phyloP scores from a whole-genome alignment of 805 yeast genomes.

The Brettanomyces nanus region DNA sequence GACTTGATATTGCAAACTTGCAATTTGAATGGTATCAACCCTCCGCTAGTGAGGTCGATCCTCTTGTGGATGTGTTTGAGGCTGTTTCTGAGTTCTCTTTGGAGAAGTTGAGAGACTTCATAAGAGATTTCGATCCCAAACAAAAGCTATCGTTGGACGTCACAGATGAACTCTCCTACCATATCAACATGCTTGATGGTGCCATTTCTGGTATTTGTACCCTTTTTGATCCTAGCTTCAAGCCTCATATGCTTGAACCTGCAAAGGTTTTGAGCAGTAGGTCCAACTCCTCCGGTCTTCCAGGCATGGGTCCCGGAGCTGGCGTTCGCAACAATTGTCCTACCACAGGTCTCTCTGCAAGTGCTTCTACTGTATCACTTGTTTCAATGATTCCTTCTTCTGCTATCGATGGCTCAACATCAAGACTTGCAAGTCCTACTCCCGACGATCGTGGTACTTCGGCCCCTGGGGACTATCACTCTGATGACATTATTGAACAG shows the following conservation, averaged over 20 bases:
- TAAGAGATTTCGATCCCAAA: slow-evolving; percentile 41
- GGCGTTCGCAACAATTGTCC: not conserved
- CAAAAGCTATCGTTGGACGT: slow-evolving; percentile 16
- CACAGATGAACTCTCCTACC: slow-evolving; percentile 17
- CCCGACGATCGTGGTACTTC: not conserved
- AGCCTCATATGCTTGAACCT: slow-evolving; percentile 5
- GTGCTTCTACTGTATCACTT: slow-evolving; percentile 17
- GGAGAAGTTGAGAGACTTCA: slow-evolving; percentile 43
- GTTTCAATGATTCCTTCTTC: slow-evolving; percentile 2
- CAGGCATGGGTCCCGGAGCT: not conserved
- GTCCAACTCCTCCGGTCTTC: not conserved
- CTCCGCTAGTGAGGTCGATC: slow-evolving; percentile 39
- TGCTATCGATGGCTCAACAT: not conserved
- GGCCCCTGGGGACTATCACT: not conserved
- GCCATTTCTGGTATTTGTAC: slow-evolving; percentile 58
- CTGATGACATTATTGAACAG: slow-evolving; percentile 8
- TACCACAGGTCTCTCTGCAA: slow-evolving; percentile 8
- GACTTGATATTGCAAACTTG: slow-evolving; percentile 42
- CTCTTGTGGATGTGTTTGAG: slow-evolving; percentile 54
- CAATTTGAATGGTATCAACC: slow-evolving; percentile 76
- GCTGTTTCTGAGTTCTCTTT: slow-evolving; percentile 37
- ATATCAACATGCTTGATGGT: slow-evolving; percentile 20
- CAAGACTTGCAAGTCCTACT: not conserved
- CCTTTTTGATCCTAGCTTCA: slow-evolving; percentile 62
- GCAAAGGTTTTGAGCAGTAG: slow-evolving; percentile 1